phyloP scores from a whole-genome alignment of 1,284 basidiomycete genomes.

The Ceratobasidium sp. region DNA sequence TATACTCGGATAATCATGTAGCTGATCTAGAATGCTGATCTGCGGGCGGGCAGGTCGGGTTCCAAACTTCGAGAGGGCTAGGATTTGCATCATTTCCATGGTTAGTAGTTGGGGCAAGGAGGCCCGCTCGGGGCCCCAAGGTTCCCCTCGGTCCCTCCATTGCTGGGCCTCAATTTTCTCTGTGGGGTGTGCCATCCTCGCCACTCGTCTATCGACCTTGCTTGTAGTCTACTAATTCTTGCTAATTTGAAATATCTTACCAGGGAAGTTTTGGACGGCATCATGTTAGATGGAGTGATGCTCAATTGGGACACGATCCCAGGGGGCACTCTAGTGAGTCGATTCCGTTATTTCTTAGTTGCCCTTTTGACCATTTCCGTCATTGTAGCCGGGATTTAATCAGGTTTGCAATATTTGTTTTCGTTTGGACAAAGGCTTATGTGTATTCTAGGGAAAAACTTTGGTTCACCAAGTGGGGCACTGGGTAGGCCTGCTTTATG shows the following conservation, averaged over 20 bases:
- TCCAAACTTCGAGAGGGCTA: not conserved
- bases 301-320: constrained; percentile 18
- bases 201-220: no score
- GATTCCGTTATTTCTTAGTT: not conserved
- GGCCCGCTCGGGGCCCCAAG: no score
- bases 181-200: no score
- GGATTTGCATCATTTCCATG: constrained; percentile 9
- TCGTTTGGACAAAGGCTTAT: no score
- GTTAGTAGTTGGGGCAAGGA: no score
- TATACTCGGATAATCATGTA: not conserved
- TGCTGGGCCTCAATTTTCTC: no score
- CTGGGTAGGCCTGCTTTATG: not conserved
- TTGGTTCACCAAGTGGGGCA: constrained; percentile 1
- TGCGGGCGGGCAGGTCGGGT: not conserved
- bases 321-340: constrained; percentile 1
- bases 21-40: no score
- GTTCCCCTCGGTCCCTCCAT: no score
- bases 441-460: not conserved
- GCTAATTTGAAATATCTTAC: not conserved
- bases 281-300: constrained; percentile 9
- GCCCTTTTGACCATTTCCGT: not conserved
- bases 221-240: not conserved
- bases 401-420: not conserved
- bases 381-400: not conserved
- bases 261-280: not conserved